Evolutionary conservation across 2,329 filamentous ascomycete species (phyloP).

Genomic region (Rosellinia necatrix): DNA sequence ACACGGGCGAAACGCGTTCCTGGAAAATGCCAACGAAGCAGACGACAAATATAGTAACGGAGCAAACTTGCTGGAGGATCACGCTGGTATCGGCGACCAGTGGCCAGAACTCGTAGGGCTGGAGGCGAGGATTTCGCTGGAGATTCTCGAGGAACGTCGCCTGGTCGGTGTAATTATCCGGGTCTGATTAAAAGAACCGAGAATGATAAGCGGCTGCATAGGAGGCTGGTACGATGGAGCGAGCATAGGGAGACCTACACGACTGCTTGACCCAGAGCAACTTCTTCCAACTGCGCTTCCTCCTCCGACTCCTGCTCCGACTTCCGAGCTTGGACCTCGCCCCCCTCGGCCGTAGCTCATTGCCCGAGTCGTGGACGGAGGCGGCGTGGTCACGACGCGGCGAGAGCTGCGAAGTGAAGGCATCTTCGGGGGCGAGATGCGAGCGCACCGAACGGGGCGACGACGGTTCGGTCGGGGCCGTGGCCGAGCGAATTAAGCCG

Average conservation of each 20-base stretch:
- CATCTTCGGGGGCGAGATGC: constrained; percentile 83
- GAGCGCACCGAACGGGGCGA: constrained; percentile 60
- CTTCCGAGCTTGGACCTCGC: constrained; percentile 56
- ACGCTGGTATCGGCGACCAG: constrained; percentile 93
- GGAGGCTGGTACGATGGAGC: not conserved
- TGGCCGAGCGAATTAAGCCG: constrained; percentile 47
- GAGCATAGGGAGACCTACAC: constrained; percentile 62
- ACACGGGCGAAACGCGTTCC: constrained; percentile 85
- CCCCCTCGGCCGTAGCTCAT: constrained; percentile 45
- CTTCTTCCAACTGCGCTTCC: constrained; percentile 87
- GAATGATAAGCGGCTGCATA: no score
- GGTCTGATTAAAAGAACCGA: constrained; percentile 63
- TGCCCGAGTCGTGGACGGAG: constrained; percentile 37
- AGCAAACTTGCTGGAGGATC: constrained; percentile 95
- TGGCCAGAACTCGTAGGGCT: constrained; percentile 98
- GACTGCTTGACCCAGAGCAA: constrained; percentile 97
- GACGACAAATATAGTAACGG: constrained; percentile 90
- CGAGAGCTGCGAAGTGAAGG: constrained; percentile 68
- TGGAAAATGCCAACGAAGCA: constrained; percentile 92
- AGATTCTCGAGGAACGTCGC: constrained; percentile 95
- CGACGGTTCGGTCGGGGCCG: constrained; percentile 43
- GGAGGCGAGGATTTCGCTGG: constrained; percentile 88
- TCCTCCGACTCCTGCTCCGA: constrained; percentile 67
- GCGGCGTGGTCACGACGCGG: constrained; percentile 53
- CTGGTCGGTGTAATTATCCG: constrained; percentile 99